A percentile compares a stretch with the other conserved stretches of the same genome.
Conservation (phyloP, 2,329 filamentous ascomycete species). For the Venturia aucupariae region DNA sequence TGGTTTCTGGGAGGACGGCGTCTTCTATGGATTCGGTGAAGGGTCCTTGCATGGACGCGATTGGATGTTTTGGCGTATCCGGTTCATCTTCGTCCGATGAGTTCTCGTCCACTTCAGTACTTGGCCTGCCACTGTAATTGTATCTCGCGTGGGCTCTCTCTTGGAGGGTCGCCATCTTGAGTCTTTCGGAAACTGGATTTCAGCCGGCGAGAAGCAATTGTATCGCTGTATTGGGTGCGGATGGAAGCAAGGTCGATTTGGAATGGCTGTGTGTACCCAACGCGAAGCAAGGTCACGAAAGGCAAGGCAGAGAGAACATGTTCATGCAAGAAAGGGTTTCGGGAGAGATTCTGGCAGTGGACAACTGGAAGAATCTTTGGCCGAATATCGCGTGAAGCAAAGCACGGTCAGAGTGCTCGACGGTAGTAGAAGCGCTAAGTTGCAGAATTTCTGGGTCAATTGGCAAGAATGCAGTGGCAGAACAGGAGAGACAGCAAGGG, state of each 20-base stretch:
- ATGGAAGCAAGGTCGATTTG: background rate
- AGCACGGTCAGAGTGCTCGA: background rate
- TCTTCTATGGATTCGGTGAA: slow-evolving; percentile 77
- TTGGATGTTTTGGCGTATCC: slow-evolving; percentile 54
- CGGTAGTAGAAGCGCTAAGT: background rate
- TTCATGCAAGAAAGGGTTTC: background rate
- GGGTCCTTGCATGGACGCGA: slow-evolving; percentile 66
- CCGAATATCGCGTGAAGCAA: background rate
- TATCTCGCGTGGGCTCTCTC: background rate
- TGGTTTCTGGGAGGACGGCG: slow-evolving; percentile 36
- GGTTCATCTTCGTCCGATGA: slow-evolving; percentile 16
- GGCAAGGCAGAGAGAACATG: background rate
- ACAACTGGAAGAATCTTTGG: background rate
- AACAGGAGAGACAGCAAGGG: background rate
- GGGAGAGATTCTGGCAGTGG: background rate
- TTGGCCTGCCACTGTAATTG: background rate
- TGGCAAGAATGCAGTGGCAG: no score
- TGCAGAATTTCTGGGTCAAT: background rate
- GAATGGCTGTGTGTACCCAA: background rate
- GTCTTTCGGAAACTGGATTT: background rate
- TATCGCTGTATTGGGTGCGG: background rate
- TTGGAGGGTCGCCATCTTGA: background rate
- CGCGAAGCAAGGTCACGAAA: slow-evolving; percentile 4
- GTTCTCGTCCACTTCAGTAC: slow-evolving; percentile 17
- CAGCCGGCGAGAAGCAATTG: background rate